phyloP scores from a whole-genome alignment of 768 basidiomycete species.

The Tricholoma saponaceum region DNA sequence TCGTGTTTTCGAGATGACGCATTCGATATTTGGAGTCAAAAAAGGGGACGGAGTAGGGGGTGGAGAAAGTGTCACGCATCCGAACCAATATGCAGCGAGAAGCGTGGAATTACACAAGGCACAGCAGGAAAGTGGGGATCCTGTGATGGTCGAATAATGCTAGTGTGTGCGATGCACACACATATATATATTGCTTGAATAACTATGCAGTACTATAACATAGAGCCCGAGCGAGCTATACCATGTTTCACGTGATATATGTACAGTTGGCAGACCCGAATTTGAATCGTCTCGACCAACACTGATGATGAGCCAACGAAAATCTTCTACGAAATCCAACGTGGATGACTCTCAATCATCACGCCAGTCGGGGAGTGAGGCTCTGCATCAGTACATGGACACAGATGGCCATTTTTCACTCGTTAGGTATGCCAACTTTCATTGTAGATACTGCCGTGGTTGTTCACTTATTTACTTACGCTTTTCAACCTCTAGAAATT shows the following conservation, averaged over 20 bases:
- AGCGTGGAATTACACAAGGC: constrained; percentile 63
- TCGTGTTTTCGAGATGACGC: constrained; percentile 93
- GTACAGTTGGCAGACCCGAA: neutral
- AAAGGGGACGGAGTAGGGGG: constrained; percentile 87
- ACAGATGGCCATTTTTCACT: constrained; percentile 96
- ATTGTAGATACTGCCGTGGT: constrained; percentile 3
- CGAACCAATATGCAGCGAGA: constrained; percentile 82
- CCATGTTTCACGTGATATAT: neutral
- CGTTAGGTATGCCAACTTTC: constrained; percentile 62
- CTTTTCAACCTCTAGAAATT: constrained; percentile 62
- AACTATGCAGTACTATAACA: too few species aligned
- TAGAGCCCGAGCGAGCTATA: too few species aligned
- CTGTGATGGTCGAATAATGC: constrained; percentile 36
- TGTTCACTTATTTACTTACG: constrained; percentile 9
- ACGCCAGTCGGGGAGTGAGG: constrained; percentile 29
- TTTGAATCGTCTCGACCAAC: constrained; percentile 6
- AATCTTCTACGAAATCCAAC: constrained; percentile 28
- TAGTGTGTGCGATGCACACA: too few species aligned
- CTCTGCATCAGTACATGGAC: constrained; percentile 79
- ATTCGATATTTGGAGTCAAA: constrained; percentile 62
- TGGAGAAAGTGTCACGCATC: constrained; percentile 89
- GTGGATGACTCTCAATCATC: constrained; percentile 11
- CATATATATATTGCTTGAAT: too few species aligned
- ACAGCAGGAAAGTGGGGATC: constrained; percentile 33
- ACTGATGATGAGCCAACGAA: constrained; percentile 47